Percentiles rank a stretch among this genome's conserved stretches.
phyloP scores from a whole-genome alignment of 2,329 filamentous ascomycete genomes.

The Drechmeria coniospora region DNA sequence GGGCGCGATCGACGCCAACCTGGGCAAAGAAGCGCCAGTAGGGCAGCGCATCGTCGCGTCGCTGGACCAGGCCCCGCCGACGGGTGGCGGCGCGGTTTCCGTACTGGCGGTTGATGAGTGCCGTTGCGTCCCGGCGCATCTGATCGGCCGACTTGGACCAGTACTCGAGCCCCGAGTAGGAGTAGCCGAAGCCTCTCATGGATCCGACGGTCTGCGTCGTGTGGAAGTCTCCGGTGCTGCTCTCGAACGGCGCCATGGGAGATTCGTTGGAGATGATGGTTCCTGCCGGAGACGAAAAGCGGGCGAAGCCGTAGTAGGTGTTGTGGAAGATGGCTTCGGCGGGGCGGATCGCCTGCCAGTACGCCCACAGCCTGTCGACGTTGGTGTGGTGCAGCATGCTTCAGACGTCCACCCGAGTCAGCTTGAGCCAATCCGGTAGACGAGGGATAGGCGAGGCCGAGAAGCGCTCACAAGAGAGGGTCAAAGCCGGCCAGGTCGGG shows the following conservation, averaged over 20 bases:
- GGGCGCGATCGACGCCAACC: neutral
- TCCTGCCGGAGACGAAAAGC: conserved; percentile 25
- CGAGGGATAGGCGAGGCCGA: neutral
- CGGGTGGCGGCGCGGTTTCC: neutral
- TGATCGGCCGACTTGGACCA: conserved; percentile 15
- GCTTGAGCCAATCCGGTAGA: no score
- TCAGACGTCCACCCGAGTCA: neutral
- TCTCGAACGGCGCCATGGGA: conserved; percentile 35
- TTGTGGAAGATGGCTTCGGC: conserved; percentile 16
- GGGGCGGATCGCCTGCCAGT: conserved; percentile 30
- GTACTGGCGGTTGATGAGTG: conserved; percentile 19
- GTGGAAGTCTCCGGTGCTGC: conserved; percentile 9
- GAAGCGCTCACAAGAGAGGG: conserved; percentile 23
- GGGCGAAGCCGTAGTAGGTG: conserved; percentile 17
- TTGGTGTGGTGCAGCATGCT: conserved; percentile 38
- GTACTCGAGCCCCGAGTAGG: conserved; percentile 21
- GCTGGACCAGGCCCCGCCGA: neutral
- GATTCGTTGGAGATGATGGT: conserved; percentile 25
- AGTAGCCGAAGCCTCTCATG: conserved; percentile 21
- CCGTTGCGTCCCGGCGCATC: conserved; percentile 14
- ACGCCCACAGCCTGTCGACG: conserved; percentile 48
- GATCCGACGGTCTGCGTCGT: conserved; percentile 25
- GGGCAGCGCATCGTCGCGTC: neutral
- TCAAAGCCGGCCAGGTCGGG: conserved; percentile 26
- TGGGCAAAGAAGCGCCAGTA: neutral